Evolutionary conservation across 495 filamentous ascomycete genomes (phyloP), one percentile per base, ranked within the genome.

Genomic region (Chaetomium tenue): DNA sequence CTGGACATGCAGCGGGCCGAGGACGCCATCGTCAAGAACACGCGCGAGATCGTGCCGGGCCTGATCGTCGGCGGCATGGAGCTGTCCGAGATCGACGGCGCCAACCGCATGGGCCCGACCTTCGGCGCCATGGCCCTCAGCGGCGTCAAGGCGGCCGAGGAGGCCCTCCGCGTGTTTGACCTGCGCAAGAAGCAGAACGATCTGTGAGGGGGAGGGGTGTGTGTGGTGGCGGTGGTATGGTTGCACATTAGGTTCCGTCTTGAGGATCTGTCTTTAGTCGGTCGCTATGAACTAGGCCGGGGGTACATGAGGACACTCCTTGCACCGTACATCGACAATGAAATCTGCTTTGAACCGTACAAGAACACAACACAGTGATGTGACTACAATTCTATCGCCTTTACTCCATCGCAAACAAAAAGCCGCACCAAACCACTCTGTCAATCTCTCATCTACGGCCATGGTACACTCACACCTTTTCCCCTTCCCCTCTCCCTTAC

Each of bases 21-120:
- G 74, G 91, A 96, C 68, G 90, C 91, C 53, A 94, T 96, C 69
- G 91, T 94, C 70, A 94, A 92, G 83, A 81, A 87, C 67, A 95
- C 92, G 48, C 84, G 92, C 65, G 92, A 95, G 82, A 83, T 96
- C 60, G 85, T 91, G 44, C 90, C 89, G 44, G 92, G 92, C 52
- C 80, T 96, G 66, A 90, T 95, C 68, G 88, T 93, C n/a, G 91
- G 91, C 59, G 92, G 92, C 26, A 96, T 96, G 92, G 91, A 96
- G 78, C 77, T 95, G 72, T 89, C 87, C 64, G 92, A 96, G 79
- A 87, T 95, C 44, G 92, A 96, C 71, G 91, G 90, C 26, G 90
- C 89, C 58, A 93, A 93, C 77, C 86, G 91, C 61, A 94, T 93
- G 90, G 90, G 78, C 25, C 70, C 75, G 44, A 91, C 88, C 20